These are phyloP conservation scores for Aspergillus sp. DNA, from an alignment of 2,329 filamentous ascomycete species.

Conservation along the genomic window DNA sequence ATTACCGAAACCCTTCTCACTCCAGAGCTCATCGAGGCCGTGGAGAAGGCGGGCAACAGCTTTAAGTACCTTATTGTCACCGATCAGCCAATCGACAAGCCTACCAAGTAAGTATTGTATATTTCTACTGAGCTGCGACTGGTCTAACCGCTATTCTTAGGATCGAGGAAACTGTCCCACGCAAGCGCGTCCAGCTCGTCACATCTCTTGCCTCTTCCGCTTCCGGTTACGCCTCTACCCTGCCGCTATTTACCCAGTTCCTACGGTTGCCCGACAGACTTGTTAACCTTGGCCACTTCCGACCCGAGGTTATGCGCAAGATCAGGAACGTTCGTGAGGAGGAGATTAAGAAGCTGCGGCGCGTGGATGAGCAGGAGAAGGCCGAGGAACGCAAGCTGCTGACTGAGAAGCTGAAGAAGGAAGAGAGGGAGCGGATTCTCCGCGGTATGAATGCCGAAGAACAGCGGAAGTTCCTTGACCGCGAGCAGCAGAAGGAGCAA, in stretches of 20 bases:
- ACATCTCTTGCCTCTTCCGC: constrained; percentile 64
- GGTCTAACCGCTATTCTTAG: constrained; percentile 43
- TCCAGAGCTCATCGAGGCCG: constrained; percentile 77
- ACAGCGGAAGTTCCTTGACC: constrained; percentile 81
- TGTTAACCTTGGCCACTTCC: constrained; percentile 76
- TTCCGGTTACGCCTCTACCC: constrained; percentile 62
- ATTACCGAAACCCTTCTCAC: constrained; percentile 86
- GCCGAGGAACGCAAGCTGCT: constrained; percentile 58
- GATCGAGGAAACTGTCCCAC: constrained; percentile 77
- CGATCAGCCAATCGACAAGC: constrained; percentile 86
- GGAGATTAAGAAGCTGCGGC: constrained; percentile 75
- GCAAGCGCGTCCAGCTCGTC: constrained; percentile 83
- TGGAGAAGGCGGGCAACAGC: constrained; percentile 73
- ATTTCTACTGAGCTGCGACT: neutral
- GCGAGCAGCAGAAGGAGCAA: constrained; percentile 73
- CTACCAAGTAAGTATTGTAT: constrained; percentile 66
- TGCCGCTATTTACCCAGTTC: constrained; percentile 78
- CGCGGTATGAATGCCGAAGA: constrained; percentile 75
- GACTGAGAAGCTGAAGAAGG: constrained; percentile 70
- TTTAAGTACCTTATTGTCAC: constrained; percentile 86
- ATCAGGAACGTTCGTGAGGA: constrained; percentile 77
- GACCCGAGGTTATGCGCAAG: constrained; percentile 84
- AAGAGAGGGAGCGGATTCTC: constrained; percentile 82
- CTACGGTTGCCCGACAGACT: constrained; percentile 82
- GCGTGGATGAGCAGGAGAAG: constrained; percentile 70